phyloP scores from a whole-genome alignment of 106 monocot species.

The Platanthera zijinensis region DNA sequence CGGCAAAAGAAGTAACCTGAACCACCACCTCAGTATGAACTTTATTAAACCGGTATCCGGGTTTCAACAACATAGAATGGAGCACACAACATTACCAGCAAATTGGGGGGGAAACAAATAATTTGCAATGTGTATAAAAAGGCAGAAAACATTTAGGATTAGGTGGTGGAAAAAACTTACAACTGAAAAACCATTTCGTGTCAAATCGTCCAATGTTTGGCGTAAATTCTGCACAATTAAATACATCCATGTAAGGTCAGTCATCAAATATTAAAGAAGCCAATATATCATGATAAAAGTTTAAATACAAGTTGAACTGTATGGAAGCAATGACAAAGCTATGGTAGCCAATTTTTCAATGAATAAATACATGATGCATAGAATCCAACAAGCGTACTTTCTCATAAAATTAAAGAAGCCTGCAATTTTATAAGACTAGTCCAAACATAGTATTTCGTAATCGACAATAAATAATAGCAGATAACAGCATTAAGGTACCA shows the following conservation, averaged over 20 bases:
- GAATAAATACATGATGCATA: no score
- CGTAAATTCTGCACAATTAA: slow-evolving; percentile 76
- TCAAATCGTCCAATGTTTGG: slow-evolving; percentile 94
- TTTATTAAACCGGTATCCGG: no score
- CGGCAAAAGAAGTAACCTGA: no score
- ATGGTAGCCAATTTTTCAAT: no score
- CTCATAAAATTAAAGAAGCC: background rate
- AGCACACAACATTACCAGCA: background rate
- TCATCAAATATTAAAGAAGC: background rate
- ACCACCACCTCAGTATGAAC: no score
- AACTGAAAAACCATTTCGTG: slow-evolving; percentile 83
- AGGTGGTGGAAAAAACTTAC: slow-evolving; percentile 43
- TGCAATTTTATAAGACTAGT: background rate
- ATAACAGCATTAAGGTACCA: background rate
- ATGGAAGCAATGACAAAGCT: no score
- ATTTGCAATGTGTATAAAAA: background rate
- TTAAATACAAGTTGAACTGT: background rate
- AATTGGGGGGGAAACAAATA: background rate
- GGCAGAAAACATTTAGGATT: background rate
- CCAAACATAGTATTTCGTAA: background rate
- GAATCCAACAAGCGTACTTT: background rate
- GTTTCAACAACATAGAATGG: background rate
- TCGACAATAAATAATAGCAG: background rate
- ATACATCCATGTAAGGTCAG: background rate
- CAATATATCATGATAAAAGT: background rate